Base-by-base conservation (phyloP, 495 filamentous ascomycete genomes). In the Penicillium longicatenatum region DNA sequence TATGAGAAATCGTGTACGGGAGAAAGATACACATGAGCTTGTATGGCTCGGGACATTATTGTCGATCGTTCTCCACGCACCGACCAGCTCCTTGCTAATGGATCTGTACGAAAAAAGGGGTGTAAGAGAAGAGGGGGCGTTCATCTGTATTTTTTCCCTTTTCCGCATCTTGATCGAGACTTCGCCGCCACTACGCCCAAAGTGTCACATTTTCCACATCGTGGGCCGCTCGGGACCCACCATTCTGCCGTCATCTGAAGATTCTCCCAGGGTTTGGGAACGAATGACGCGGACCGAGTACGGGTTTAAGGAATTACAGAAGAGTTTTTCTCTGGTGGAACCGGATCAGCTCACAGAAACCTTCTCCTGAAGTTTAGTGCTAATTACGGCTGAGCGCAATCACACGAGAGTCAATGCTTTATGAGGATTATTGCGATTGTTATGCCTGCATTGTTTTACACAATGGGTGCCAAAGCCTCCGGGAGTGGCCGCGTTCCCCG, bases 41-140 rank as follows among this genome's bases (percentile, higher is more conserved):
- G 16, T 35, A 30, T 48, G 52, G 47, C 48, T 68, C 62, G 62
- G 65, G 59, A 61, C 12, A 66, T 63, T 61, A 58, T 20, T 48
- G 63, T 39, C 53, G 63, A 68, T 68, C 63, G 37, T 61, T 54
- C 52, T 30, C 65, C 57, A 62, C 31, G 41, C 43, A 44, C 37
- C 49, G 26, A 44, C 10, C 39, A 42, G 19, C 45, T 22, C 21
- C 24, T 16, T 48, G 19, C 11, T 19, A 59, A 52, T 55, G 16
- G n/a, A n/a, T 43, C 33, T 17, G 31, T 19, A 29, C 1, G 9
- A n/a, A 3, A 3, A 24, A 8, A 33, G 22, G 47, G 58, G 22
- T n/a, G 16, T 17, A 51, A 43, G 44, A 49, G 17, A 37, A 26
- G 30, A 54, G 57, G 51, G 47, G 58, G 41, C 24, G 58, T 56